These are phyloP conservation scores for Fusarium redolens DNA, from an alignment of 2,329 filamentous ascomycete genomes.

Conservation along the genomic window DNA sequence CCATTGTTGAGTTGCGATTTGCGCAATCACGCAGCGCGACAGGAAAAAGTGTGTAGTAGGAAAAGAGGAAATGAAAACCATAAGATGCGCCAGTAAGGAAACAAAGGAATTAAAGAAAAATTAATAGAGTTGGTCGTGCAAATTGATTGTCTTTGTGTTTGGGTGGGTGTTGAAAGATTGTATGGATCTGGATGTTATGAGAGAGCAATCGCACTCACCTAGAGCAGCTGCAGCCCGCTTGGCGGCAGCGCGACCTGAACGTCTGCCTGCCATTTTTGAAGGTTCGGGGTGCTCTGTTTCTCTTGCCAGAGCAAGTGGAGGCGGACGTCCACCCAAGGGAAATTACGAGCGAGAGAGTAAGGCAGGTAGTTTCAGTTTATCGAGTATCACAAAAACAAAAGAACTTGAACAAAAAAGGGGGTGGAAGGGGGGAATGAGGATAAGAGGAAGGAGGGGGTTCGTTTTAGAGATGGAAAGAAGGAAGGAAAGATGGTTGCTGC, in stretches of 20 bases:
- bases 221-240: slow-evolving; percentile 65
- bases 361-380: slow-evolving; percentile 17
- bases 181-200: slow-evolving; percentile 5
- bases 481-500: slow-evolving; percentile 14
- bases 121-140: background rate
- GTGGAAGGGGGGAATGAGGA: background rate
- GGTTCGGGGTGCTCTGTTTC: slow-evolving; percentile 8
- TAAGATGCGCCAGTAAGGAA: background rate
- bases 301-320: slow-evolving; percentile 23
- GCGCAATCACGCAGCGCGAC: slow-evolving; percentile 17
- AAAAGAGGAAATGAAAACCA: background rate
- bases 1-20: slow-evolving; percentile 37
- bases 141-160: slow-evolving; percentile 3
- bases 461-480: slow-evolving; percentile 10
- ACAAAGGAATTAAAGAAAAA: background rate
- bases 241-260: slow-evolving; percentile 65
- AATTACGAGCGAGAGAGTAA: slow-evolving; percentile 13
- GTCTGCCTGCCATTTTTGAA: slow-evolving; percentile 54
- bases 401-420: slow-evolving; percentile 8
- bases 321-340: slow-evolving; percentile 30
- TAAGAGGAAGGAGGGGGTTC: slow-evolving; percentile 20
- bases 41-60: background rate
- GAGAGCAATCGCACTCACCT: slow-evolving; percentile 54
- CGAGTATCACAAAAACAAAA: slow-evolving; percentile 29
- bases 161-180: slow-evolving; percentile 19